Percentiles rank a stretch among this genome's conserved stretches.
These are phyloP conservation scores for Ophiorrhiza pumila DNA, from an alignment of 257 asterid genomes.

Conservation along the genomic window DNA sequence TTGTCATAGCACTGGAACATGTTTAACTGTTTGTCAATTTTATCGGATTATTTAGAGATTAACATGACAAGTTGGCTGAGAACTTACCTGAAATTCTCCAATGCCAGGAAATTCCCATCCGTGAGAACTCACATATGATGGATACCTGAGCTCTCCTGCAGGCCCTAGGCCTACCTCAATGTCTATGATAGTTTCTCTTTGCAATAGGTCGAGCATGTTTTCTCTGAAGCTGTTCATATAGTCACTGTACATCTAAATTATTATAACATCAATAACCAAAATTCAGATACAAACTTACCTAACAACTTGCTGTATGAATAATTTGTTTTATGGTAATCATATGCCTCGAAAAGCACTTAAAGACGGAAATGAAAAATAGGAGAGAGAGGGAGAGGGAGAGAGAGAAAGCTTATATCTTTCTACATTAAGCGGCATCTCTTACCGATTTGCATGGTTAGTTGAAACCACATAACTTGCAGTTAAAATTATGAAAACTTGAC, in stretches of 20 bases:
- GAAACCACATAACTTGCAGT: not conserved
- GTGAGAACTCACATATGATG: slow-evolving; percentile 66
- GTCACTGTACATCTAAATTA: slow-evolving; percentile 62
- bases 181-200: slow-evolving; percentile 53
- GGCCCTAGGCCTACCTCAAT: slow-evolving; percentile 90
- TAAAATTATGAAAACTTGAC: not conserved
- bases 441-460: not conserved
- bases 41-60: not conserved
- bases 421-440: not conserved
- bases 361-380: not conserved
- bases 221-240: slow-evolving; percentile 73
- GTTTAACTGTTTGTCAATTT: not conserved
- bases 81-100: slow-evolving; percentile 40
- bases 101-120: slow-evolving; percentile 79
- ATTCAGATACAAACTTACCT: not conserved
- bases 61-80: not conserved
- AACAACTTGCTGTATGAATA: not conserved
- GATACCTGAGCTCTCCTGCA: slow-evolving; percentile 82
- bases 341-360: not conserved
- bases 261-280: slow-evolving; percentile 4
- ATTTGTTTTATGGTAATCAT: not conserved
- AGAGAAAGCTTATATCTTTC: not conserved
- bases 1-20: slow-evolving; percentile 40
- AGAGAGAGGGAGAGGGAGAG: too few relatives aligned
- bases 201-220: slow-evolving; percentile 53